These are phyloP conservation scores for Trichoderma sp. DNA, from an alignment of 2,329 filamentous ascomycete species.

Conservation along the genomic window DNA sequence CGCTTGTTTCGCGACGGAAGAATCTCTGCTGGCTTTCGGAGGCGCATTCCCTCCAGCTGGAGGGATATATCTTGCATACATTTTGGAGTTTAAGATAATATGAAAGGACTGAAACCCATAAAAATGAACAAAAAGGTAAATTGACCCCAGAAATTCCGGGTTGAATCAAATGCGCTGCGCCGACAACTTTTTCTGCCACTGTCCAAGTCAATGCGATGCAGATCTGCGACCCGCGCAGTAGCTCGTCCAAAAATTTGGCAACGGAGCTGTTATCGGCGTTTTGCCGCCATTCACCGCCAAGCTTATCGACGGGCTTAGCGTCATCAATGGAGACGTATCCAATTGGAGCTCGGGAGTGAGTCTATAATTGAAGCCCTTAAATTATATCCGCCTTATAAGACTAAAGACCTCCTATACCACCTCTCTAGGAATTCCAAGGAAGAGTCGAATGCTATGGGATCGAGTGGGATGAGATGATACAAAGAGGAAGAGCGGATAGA, in stretches of 20 bases:
- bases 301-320: conserved; percentile 31
- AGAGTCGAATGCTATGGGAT: background rate
- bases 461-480: background rate
- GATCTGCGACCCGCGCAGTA: background rate
- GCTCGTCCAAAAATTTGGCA: conserved; percentile 39
- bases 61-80: conserved; percentile 49
- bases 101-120: fast-evolving
- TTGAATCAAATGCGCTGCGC: background rate
- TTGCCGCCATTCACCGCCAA: conserved; percentile 41
- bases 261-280: conserved; percentile 38
- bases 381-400: background rate
- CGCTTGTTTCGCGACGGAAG: conserved; percentile 5
- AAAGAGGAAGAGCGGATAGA: background rate
- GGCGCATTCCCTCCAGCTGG: conserved; percentile 31
- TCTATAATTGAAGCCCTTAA: background rate
- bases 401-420: background rate
- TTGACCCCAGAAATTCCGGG: conserved; percentile 20
- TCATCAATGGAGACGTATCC: conserved; percentile 6
- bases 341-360: conserved; percentile 8
- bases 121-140: background rate
- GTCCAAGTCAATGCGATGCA: background rate
- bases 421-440: background rate
- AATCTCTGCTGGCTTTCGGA: background rate
- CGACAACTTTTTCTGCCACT: background rate
- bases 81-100: conserved; percentile 20